Evolutionary conservation across 768 basidiomycete species (phyloP).

Genomic region (Leucosporidium yakuticum): DNA sequence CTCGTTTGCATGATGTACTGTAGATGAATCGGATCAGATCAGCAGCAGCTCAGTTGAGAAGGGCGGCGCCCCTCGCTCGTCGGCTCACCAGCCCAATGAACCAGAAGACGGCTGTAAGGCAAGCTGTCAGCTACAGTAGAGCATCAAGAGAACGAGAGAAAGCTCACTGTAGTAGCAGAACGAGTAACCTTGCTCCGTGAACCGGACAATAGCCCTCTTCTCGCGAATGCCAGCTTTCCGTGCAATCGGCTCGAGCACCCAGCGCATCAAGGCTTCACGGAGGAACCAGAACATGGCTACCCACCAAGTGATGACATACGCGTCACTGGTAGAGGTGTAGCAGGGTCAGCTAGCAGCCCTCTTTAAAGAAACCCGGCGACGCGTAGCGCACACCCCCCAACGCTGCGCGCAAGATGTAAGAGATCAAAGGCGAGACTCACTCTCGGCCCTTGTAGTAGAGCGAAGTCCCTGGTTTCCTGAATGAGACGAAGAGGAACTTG

Average conservation of each 20-base stretch:
- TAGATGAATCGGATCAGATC: background rate
- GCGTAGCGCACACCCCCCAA: background rate
- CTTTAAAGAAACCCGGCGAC: background rate
- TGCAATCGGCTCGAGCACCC: constrained; percentile 73
- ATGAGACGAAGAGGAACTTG: constrained; percentile 30
- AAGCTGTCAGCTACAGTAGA: background rate
- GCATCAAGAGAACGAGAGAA: constrained; percentile 36
- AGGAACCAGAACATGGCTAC: constrained; percentile 81
- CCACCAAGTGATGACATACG: constrained; percentile 71
- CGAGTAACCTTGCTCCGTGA: constrained; percentile 94
- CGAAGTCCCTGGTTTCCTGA: constrained; percentile 14
- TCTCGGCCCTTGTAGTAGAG: constrained; percentile 34
- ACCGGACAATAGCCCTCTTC: constrained; percentile 56
- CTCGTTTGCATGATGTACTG: constrained; percentile 76
- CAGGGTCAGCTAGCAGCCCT: background rate
- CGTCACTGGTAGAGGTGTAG: constrained; percentile 49
- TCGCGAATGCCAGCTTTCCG: constrained; percentile 60
- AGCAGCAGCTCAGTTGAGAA: background rate
- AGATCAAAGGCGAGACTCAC: constrained; percentile 7
- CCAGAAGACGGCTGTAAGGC: constrained; percentile 53
- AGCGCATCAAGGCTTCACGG: constrained; percentile 69
- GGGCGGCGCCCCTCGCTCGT: background rate
- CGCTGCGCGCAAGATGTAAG: background rate
- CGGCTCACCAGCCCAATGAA: constrained; percentile 71
- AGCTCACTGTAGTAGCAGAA: constrained; percentile 60